A percentile compares a stretch with the other conserved stretches of the same genome.
phyloP scores from a whole-genome alignment of 192 early-diverging fungal species.

The Polychytrium aggregatum region DNA sequence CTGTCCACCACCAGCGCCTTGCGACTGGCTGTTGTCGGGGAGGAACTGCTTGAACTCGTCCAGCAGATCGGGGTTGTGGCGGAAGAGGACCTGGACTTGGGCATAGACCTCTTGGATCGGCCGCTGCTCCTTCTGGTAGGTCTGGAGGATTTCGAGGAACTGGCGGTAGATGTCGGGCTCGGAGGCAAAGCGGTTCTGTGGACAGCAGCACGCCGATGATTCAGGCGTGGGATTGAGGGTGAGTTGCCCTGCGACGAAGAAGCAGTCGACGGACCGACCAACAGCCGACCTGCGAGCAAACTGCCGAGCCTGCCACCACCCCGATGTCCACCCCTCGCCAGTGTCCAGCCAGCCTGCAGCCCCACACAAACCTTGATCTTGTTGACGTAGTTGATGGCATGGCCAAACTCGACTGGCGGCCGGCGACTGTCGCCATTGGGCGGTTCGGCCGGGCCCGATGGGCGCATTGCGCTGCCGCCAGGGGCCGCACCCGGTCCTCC shows the following conservation, averaged over 20 bases:
- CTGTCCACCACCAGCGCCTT: too few relatives aligned
- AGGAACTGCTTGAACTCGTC: constrained; percentile 98
- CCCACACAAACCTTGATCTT: constrained; percentile 80
- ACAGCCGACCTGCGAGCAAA: too few relatives aligned
- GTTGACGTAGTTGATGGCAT: constrained; percentile 99
- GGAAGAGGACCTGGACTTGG: constrained; percentile 85
- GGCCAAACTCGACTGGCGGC: constrained; percentile 86
- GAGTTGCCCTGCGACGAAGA: too few relatives aligned
- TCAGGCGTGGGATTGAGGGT: too few relatives aligned
- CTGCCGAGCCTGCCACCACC: too few relatives aligned
- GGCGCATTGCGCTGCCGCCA: neutral
- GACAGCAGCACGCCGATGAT: too few relatives aligned
- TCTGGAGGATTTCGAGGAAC: constrained; percentile 95
- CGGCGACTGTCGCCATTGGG: constrained; percentile 3
- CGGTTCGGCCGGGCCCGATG: neutral
- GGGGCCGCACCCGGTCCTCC: neutral
- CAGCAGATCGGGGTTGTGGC: constrained; percentile 73
- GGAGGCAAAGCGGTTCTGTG: constrained; percentile 80
- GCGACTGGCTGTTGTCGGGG: constrained; percentile 77
- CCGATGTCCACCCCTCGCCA: too few relatives aligned
- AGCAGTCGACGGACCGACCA: too few relatives aligned
- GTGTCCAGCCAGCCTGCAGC: neutral
- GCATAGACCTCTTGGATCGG: constrained; percentile 96
- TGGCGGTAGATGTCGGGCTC: constrained; percentile 95
- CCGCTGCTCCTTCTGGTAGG: constrained; percentile 91